These are phyloP conservation scores for Viola pubescens DNA, from an alignment of 441 rosid species.

Conservation along the genomic window DNA sequence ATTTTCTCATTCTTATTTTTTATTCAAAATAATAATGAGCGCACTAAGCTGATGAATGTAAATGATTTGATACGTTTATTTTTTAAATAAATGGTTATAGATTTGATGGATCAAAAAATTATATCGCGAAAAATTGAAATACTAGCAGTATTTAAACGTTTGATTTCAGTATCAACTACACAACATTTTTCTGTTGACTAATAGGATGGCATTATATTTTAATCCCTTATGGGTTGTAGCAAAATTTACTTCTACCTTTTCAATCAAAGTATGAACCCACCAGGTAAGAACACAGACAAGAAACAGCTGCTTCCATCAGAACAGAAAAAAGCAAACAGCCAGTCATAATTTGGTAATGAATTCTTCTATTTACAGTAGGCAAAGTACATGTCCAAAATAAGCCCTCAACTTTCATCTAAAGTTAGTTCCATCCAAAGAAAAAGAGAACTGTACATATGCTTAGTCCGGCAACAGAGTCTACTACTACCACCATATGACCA, in stretches of 20 bases:
- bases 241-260: neutral
- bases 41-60: too few relatives aligned
- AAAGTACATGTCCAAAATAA: conserved; percentile 14
- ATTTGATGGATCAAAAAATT: too few relatives aligned
- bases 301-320: neutral
- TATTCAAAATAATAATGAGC: too few relatives aligned
- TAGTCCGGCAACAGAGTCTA: neutral
- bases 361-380: conserved; percentile 20
- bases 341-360: conserved; percentile 8
- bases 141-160: too few relatives aligned
- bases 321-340: neutral
- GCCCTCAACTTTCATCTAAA: conserved; percentile 13
- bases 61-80: too few relatives aligned
- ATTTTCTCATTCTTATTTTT: too few relatives aligned
- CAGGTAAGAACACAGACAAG: neutral
- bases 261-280: neutral
- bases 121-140: too few relatives aligned
- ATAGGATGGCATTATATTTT: too few relatives aligned
- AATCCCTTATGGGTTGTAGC: too few relatives aligned
- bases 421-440: neutral
- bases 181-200: too few relatives aligned
- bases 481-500: neutral
- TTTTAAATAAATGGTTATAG: too few relatives aligned
- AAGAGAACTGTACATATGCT: neutral
- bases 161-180: too few relatives aligned